Evolutionary conservation across 257 asterid species (phyloP), one percentile per base, ranked within the genome.

Genomic region (Paraleonurus japonicus): DNA sequence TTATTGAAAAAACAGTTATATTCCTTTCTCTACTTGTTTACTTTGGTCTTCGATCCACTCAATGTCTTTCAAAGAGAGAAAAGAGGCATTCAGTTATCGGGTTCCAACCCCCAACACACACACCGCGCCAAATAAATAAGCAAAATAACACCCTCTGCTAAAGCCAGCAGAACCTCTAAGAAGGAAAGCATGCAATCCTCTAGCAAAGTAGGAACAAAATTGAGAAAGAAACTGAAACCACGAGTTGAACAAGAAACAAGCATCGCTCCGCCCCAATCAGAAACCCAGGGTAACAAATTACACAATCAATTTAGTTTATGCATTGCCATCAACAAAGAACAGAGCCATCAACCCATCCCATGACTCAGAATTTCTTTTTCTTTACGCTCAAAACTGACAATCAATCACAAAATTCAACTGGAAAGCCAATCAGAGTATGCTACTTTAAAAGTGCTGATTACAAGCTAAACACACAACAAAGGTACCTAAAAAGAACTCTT

Each of bases 391-490:
- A 43, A 67, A 62, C 27, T 24, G 22, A 48, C 43, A 54, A 51
- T 24, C 69, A 74, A 69, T 43, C 41, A 39, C 13, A 50, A 39
- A n/a, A 37, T 48, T 39, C 59, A 13, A 57, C 7, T 15, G 50
- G 30, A n/a, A 33, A 67, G 17, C 54, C 61, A 39, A 41, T 20
- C 69, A 54, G 69, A 72, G 60, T 50, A 67, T 45, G 75, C 71
- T 27, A 64, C 53, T 20, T 59, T 41, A 63, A 5, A 28, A 33
- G 45, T 1, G 15, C 50, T 61, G 48, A 57, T 51, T 12, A 60
- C 13, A 17, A 61, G 68, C 67, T 62, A 59, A 50, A 43, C 65
- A 23, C 59, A 67, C 16, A 12, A 60, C n/a, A 26, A 24, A 61
- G 5, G 9, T 0, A 69, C 12, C 48, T 4, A 30, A 48, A 22